phyloP scores from a whole-genome alignment of 306 rosid genomes.

The Cucurbita maxima region DNA sequence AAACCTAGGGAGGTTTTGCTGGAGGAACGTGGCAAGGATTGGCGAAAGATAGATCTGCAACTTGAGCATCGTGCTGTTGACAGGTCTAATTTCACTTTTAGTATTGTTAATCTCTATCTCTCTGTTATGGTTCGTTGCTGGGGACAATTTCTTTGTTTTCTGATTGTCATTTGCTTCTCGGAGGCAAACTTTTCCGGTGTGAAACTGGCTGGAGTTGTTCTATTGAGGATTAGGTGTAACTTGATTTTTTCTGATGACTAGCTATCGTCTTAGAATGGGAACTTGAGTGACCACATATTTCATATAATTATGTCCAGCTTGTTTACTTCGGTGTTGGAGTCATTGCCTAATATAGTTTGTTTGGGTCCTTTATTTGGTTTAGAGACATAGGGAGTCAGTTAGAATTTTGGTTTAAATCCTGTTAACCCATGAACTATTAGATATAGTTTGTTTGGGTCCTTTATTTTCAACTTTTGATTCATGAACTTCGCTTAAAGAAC shows the following conservation, averaged over 20 bases:
- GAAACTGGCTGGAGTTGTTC: background rate
- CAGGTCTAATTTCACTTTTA: slow-evolving; percentile 38
- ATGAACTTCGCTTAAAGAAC: background rate
- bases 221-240: background rate
- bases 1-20: slow-evolving; percentile 90
- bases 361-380: too few relatives aligned
- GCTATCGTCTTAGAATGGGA: background rate
- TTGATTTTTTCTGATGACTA: background rate
- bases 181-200: background rate
- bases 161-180: background rate
- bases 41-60: slow-evolving; percentile 85
- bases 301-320: background rate
- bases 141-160: background rate
- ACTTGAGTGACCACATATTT: background rate
- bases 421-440: background rate
- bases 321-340: background rate
- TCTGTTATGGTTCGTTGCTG: background rate
- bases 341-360: too few relatives aligned
- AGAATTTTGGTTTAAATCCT: background rate
- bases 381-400: background rate
- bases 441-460: background rate
- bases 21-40: slow-evolving; percentile 71
- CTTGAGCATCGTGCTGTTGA: slow-evolving; percentile 67
- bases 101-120: background rate
- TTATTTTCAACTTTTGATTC: background rate